Evolutionary conservation across 31 red algal genomes (phyloP), one percentile per base, ranked within the genome.

Genomic region (Asparagopsis taxiformis): DNA sequence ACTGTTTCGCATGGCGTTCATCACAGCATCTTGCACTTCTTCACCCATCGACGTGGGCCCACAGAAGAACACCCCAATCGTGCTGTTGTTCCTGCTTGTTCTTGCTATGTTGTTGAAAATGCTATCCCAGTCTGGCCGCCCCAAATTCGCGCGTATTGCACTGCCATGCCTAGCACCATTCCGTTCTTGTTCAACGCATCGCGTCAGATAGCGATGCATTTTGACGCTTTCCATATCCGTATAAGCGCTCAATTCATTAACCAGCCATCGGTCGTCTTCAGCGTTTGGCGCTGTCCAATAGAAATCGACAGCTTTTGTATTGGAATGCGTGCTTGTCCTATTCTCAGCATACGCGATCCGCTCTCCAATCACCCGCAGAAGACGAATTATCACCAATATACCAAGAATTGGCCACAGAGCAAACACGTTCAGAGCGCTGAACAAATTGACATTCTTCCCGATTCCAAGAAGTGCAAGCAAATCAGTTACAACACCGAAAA

Each of bases 21-120:
- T 84, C 25, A 62, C 82, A n/a, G 90, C 80, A 29, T 62, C 26
- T 52, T 87, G 80, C 33, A 96, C 93, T 1, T 74, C 68, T 41
- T 72, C 60, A 31, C 64, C 93, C 81, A 96, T 87, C 30, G 72
- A 39, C 17, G 61, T 52, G 54, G 93, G 80, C 2, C 93, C 93
- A 57, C 93, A 96, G 67, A 90, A 90, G 75, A 96, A 96, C 52
- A 96, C 93, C 0, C 93, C 93, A 32, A 90, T 50, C 21, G 76
- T 70, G 16, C 58, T 80, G 20, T 86, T 86, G 59, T 75, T 87
- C 0, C 31, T 39, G 26, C 65, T 75, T 21, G 31, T 37, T 34
- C 65, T 56, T 0, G 90, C 70, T 53, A 84, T 84, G 32, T 85
- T 81, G 30, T 87, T 85, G 29, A 93, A 72, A 15, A 93, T 76